Conservation (phyloP, 768 basidiomycete genomes). For the Suillus variegatus region DNA sequence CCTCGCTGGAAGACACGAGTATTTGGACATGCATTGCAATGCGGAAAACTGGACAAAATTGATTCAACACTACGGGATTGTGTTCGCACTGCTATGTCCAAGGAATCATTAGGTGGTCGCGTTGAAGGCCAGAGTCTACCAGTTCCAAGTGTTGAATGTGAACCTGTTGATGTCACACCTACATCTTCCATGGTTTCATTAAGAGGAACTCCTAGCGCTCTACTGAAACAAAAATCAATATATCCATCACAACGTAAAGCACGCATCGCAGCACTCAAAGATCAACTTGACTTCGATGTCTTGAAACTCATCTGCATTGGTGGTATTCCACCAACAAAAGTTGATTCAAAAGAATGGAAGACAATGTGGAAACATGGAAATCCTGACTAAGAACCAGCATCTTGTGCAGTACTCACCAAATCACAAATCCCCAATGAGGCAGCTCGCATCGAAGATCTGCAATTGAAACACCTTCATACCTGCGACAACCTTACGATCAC, state of each 20-base stretch:
- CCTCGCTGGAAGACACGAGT: no score
- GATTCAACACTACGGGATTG: no score
- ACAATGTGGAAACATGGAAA: neutral
- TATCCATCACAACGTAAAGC: neutral
- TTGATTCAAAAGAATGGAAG: neutral
- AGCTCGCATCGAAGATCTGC: neutral
- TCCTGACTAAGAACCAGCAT: neutral
- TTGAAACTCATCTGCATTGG: neutral
- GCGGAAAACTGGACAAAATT: no score
- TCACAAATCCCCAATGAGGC: neutral
- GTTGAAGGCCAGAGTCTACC: no score
- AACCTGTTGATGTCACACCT: no score
- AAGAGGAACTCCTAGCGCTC: neutral
- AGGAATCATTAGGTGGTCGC: no score
- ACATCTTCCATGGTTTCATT: no score
- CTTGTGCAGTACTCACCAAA: neutral
- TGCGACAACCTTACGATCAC: constrained; percentile 21
- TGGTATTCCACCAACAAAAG: neutral
- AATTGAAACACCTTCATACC: constrained; percentile 17
- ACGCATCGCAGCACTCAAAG: neutral
- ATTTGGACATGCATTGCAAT: no score
- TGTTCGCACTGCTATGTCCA: neutral
- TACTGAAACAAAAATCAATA: neutral
- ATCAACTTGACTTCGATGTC: neutral
- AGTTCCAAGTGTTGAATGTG: no score